A percentile compares a stretch with the other conserved stretches of the same genome.
phyloP scores from a whole-genome alignment of 768 basidiomycete species.

The Roridomyces roridus region DNA sequence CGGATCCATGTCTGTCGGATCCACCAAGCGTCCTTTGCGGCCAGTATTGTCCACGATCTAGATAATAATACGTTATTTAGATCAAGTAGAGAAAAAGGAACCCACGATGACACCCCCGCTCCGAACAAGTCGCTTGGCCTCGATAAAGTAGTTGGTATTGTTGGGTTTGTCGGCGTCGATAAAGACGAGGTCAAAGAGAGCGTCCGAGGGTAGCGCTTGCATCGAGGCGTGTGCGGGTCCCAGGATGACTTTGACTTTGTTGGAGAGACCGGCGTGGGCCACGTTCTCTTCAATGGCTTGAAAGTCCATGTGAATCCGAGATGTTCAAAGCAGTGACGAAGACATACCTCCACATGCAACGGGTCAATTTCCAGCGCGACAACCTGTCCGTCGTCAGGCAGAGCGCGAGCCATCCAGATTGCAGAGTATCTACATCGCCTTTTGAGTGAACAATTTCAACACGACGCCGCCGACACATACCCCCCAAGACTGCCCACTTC shows the following conservation, averaged over 20 bases:
- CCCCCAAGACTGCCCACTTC: conserved; percentile 64
- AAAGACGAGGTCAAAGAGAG: conserved; percentile 39
- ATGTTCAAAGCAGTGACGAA: too few relatives aligned
- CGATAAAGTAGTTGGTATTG: conserved; percentile 47
- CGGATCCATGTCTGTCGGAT: conserved; percentile 22
- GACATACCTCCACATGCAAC: not conserved
- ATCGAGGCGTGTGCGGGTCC: conserved; percentile 42
- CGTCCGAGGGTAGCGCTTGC: not conserved
- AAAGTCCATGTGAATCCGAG: too few relatives aligned
- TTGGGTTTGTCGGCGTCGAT: conserved; percentile 58
- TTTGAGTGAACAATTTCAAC: not conserved
- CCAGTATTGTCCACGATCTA: conserved; percentile 52
- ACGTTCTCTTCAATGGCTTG: not conserved
- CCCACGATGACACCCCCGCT: conserved; percentile 52
- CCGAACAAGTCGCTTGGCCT: conserved; percentile 49
- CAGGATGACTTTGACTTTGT: not conserved
- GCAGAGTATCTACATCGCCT: not conserved
- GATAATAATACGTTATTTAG: not conserved
- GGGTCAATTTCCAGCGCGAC: not conserved
- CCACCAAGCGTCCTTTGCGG: conserved; percentile 37
- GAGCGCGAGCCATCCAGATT: not conserved
- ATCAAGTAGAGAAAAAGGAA: not conserved
- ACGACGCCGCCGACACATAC: conserved; percentile 27
- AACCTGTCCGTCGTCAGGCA: not conserved
- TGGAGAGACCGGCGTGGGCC: not conserved